Evolutionary conservation across 208 protist species (phyloP).

Genomic region (Blastocrithidia nonstop): DNA sequence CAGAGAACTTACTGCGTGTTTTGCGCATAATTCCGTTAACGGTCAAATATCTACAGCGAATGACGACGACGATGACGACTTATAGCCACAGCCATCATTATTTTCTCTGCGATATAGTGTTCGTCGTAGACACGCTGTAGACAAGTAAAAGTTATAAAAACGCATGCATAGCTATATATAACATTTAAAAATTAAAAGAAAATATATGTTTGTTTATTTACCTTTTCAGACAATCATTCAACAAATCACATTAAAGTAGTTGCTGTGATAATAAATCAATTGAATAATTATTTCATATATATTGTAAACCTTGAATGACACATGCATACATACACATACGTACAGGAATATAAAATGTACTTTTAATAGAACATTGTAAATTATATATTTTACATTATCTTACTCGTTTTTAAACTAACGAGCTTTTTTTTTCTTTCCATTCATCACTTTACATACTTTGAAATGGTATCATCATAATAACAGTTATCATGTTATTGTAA

Average conservation of each 20-base stretch:
- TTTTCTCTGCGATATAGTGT: constrained; percentile 76
- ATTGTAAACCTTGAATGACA: too few relatives aligned
- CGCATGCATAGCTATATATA: neutral
- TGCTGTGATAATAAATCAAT: too few relatives aligned
- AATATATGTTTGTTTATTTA: neutral
- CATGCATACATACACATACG: too few relatives aligned
- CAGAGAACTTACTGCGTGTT: constrained; percentile 55
- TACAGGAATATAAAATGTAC: too few relatives aligned
- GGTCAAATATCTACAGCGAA: too few relatives aligned
- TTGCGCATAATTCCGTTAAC: constrained; percentile 11
- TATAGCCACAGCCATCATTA: constrained; percentile 58
- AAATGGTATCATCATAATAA: constrained; percentile 2
- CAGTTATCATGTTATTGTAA: neutral
- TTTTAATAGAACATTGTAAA: too few relatives aligned
- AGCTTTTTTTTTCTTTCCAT: constrained; percentile 2
- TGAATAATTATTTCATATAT: too few relatives aligned
- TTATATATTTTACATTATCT: too few relatives aligned
- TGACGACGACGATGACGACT: constrained; percentile 25
- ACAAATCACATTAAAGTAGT: too few relatives aligned
- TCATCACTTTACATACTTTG: constrained; percentile 10
- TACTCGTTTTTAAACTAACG: neutral
- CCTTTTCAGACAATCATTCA: too few relatives aligned
- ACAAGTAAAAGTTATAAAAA: constrained; percentile 7
- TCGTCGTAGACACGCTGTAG: constrained; percentile 24
- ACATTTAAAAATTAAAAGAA: neutral